A percentile compares a stretch with the other conserved stretches of the same genome.
phyloP scores from a whole-genome alignment of 495 filamentous ascomycete species.

The Aspergillus conjunctus region DNA sequence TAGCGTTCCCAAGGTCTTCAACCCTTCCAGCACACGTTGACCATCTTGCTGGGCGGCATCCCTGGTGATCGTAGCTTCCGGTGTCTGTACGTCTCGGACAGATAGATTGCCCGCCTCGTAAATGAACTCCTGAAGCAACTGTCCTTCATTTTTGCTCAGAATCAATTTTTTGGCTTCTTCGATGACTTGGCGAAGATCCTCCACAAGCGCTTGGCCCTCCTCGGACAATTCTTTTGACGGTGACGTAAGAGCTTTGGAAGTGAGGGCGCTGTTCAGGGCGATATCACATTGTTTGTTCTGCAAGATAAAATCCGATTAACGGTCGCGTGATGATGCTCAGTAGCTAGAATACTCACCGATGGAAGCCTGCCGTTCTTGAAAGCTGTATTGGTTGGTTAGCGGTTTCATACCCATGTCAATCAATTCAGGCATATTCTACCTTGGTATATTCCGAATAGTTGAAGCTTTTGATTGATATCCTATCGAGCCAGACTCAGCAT shows the following conservation, averaged over 20 bases:
- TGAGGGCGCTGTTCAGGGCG: conserved; percentile 81
- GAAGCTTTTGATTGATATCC: conserved; percentile 91
- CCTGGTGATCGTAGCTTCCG: conserved; percentile 69
- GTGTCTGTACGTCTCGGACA: conserved; percentile 58
- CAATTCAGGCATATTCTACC: conserved; percentile 47
- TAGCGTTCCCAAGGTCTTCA: conserved; percentile 84
- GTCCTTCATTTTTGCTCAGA: conserved; percentile 94
- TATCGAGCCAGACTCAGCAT: conserved; percentile 27
- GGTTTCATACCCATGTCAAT: not conserved
- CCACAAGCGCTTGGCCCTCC: conserved; percentile 77
- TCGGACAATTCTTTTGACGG: conserved; percentile 79
- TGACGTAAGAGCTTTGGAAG: conserved; percentile 62
- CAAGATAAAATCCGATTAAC: conserved; percentile 15
- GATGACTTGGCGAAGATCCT: conserved; percentile 79
- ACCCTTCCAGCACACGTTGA: conserved; percentile 77
- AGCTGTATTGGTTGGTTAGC: conserved; percentile 51
- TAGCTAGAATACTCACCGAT: conserved; percentile 61
- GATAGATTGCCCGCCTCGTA: conserved; percentile 80
- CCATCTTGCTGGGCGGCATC: conserved; percentile 78
- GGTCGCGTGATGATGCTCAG: not conserved
- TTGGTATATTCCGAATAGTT: conserved; percentile 87
- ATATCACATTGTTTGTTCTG: conserved; percentile 94
- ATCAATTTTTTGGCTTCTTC: conserved; percentile 84
- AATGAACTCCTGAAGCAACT: conserved; percentile 94
- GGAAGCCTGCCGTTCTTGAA: conserved; percentile 90